Evolutionary conservation across 129 eudicot genomes (phyloP).

Genomic region (Kitagawia praeruptora): DNA sequence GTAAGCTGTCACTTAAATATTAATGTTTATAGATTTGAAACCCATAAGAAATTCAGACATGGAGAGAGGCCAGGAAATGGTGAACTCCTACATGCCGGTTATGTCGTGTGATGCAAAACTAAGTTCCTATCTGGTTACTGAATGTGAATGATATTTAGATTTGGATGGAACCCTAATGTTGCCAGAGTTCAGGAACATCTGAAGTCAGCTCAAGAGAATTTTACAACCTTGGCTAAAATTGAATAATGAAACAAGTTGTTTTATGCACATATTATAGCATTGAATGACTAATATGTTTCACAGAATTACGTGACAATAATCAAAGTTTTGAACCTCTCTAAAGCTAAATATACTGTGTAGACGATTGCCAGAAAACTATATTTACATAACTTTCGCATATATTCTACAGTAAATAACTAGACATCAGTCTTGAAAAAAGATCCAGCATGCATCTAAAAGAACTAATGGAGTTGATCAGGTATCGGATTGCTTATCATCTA

Average conservation of each 20-base stretch:
- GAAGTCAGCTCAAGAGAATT: neutral
- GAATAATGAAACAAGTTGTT: neutral
- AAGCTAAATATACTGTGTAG: neutral
- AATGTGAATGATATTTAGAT: too few relatives aligned
- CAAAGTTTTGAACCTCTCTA: neutral
- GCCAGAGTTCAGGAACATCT: neutral
- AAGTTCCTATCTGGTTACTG: too few relatives aligned
- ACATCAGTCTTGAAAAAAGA: constrained; percentile 4
- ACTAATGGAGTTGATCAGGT: constrained; percentile 11
- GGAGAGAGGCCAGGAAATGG: neutral
- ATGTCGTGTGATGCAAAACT: too few relatives aligned
- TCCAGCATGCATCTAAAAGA: constrained; percentile 1
- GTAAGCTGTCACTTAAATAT: neutral
- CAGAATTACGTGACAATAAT: neutral
- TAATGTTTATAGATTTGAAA: neutral
- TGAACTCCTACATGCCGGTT: too few relatives aligned
- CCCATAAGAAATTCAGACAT: neutral
- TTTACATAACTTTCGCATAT: constrained; percentile 19
- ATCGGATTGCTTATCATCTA: constrained; percentile 32
- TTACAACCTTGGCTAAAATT: neutral
- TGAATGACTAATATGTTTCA: neutral
- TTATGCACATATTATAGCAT: neutral
- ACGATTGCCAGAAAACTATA: neutral
- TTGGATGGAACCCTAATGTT: neutral
- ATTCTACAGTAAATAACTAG: neutral